Conservation (phyloP, 306 rosid species). For the Castanospermum australe region DNA sequence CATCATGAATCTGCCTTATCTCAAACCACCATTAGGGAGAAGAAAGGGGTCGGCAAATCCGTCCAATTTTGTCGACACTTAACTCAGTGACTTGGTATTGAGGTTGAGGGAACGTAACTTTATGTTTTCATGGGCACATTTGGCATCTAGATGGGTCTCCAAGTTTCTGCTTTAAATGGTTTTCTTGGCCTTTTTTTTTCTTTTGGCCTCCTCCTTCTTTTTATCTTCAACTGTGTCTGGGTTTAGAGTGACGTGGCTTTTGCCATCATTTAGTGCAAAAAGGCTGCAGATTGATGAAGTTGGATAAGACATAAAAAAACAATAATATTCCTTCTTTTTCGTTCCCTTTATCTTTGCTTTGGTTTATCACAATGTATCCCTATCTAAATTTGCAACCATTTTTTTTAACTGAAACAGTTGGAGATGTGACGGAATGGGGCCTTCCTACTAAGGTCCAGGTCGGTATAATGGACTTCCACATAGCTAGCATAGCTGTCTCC, state of each 20-base stretch:
- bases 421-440: constrained; percentile 62
- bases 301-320: constrained; percentile 38
- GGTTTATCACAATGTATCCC: constrained; percentile 22
- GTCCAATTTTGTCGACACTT: constrained; percentile 29
- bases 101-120: neutral
- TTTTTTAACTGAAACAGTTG: constrained; percentile 65
- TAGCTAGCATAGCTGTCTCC: constrained; percentile 34
- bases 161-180: constrained; percentile 5
- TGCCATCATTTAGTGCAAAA: constrained; percentile 19
- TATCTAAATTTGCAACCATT: constrained; percentile 15
- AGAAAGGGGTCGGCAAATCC: constrained; percentile 43
- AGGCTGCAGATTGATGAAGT: constrained; percentile 14
- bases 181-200: neutral
- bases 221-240: neutral
- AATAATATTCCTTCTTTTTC: constrained; percentile 7
- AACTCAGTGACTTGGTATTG: neutral
- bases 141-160: neutral
- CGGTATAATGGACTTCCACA: constrained; percentile 64
- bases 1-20: constrained; percentile 35
- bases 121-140: constrained; percentile 2
- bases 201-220: neutral
- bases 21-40: neutral
- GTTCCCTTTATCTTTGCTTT: constrained; percentile 14
- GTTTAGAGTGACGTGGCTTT: neutral
- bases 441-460: constrained; percentile 71